Evolutionary conservation across 176 grass and related monocot genomes (phyloP).

Genomic region (Coix lacrymajobi): DNA sequence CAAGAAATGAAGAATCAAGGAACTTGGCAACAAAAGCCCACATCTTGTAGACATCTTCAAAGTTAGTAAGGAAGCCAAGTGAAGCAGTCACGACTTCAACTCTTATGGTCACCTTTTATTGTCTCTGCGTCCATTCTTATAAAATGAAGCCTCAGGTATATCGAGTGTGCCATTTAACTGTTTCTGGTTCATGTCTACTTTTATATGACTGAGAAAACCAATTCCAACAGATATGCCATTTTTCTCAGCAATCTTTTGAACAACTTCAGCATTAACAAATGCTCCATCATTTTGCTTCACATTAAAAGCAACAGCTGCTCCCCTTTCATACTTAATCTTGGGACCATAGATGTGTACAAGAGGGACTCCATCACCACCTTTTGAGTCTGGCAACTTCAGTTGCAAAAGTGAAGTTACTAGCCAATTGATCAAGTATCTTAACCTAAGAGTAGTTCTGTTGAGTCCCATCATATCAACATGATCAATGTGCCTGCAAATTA

Average conservation of each 20-base stretch:
- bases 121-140: conserved; percentile 49
- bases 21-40: conserved; percentile 99
- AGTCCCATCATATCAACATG: conserved; percentile 97
- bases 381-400: conserved; percentile 54
- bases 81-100: conserved; percentile 96
- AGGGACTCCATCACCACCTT: conserved; percentile 42
- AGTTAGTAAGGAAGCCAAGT: conserved; percentile 93
- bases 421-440: conserved; percentile 97
- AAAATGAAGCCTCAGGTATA: conserved; percentile 54
- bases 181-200: conserved; percentile 54
- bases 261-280: conserved; percentile 77
- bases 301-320: conserved; percentile 95
- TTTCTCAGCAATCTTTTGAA: conserved; percentile 97
- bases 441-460: conserved; percentile 87
- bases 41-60: conserved; percentile 98
- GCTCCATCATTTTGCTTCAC: conserved; percentile 64
- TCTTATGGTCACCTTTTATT: conserved; percentile 62
- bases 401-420: conserved; percentile 89
- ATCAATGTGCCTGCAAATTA: conserved; percentile 95
- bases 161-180: conserved; percentile 41
- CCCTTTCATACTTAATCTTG: conserved; percentile 99
- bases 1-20: conserved; percentile 67
- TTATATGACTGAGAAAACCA: conserved; percentile 94
- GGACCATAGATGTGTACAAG: conserved; percentile 93
- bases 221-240: conserved; percentile 86